phyloP scores from a whole-genome alignment of 2,329 filamentous ascomycete species.

The Fusarium sp. region DNA sequence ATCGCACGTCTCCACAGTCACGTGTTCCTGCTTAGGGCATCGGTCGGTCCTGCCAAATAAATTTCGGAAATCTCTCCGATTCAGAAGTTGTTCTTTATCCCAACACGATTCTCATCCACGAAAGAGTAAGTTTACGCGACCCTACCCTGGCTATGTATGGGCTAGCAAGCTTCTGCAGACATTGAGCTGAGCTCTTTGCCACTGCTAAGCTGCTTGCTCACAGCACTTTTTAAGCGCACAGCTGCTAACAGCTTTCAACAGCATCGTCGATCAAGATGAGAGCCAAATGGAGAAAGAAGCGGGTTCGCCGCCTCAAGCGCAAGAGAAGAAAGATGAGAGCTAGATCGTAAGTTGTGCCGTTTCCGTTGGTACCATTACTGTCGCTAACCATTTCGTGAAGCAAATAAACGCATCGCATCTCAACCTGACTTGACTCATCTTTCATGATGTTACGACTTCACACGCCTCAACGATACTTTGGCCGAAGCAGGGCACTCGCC shows the following conservation, averaged over 20 bases:
- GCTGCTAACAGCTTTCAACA: slow-evolving; percentile 40
- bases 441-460: slow-evolving; percentile 53
- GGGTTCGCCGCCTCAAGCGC: slow-evolving; percentile 97
- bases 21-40: background rate
- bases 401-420: slow-evolving; percentile 74
- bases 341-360: slow-evolving; percentile 78
- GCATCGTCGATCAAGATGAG: slow-evolving; percentile 71
- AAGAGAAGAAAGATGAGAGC: slow-evolving; percentile 99
- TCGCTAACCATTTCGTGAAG: slow-evolving; percentile 56
- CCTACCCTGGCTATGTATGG: slow-evolving; percentile 16
- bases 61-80: slow-evolving; percentile 47
- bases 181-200: slow-evolving; percentile 27
- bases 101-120: slow-evolving; percentile 59
- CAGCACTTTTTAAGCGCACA: slow-evolving; percentile 3
- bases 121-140: slow-evolving; percentile 51
- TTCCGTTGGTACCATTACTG: slow-evolving; percentile 8
- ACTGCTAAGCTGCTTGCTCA: slow-evolving; percentile 11
- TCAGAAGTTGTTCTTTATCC: slow-evolving; percentile 54
- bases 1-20: background rate
- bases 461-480: slow-evolving; percentile 45
- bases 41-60: background rate
- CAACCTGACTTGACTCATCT: slow-evolving; percentile 66
- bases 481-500: slow-evolving; percentile 43
- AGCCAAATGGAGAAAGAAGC: slow-evolving; percentile 99
- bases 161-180: slow-evolving; percentile 12